A percentile compares a stretch with the other conserved stretches of the same genome.
Conservation (phyloP, 306 rosid species). For the Begonia fuchsioides region DNA sequence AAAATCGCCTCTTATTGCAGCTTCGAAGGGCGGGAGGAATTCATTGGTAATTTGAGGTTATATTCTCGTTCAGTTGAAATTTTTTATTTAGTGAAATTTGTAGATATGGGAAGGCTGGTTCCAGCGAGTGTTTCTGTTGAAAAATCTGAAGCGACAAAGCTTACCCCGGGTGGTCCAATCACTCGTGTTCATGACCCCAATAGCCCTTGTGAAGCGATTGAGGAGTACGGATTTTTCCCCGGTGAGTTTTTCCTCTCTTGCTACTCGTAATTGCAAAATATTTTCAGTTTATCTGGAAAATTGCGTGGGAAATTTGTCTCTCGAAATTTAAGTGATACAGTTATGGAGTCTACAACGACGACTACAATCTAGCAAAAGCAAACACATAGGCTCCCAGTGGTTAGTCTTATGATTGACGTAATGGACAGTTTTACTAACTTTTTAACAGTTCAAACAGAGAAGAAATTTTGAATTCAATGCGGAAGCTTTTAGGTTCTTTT, state of each 20-base stretch:
- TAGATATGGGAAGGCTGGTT: conserved; percentile 88
- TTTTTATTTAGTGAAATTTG: conserved; percentile 10
- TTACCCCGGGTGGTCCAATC: conserved; percentile 60
- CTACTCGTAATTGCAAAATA: too few species aligned
- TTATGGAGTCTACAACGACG: conserved; percentile 49
- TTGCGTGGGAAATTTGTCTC: too few species aligned
- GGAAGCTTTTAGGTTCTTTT: not conserved
- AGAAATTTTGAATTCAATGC: too few species aligned
- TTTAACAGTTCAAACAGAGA: too few species aligned
- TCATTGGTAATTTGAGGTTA: conserved; percentile 26
- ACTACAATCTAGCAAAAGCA: conserved; percentile 55
- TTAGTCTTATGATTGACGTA: conserved; percentile 15
- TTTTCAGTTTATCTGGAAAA: too few species aligned
- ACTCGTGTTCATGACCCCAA: conserved; percentile 98
- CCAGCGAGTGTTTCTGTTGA: conserved; percentile 80
- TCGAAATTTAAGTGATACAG: not conserved
- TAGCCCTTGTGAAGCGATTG: conserved; percentile 84
- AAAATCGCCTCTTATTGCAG: conserved; percentile 63
- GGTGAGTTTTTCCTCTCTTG: conserved; percentile 33
- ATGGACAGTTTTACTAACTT: not conserved
- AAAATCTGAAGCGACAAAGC: conserved; percentile 49
- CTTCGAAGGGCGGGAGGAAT: conserved; percentile 85
- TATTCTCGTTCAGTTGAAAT: conserved; percentile 11
- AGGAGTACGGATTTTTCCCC: conserved; percentile 92
- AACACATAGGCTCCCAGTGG: conserved; percentile 92